These are phyloP conservation scores for Moniliella sp. DNA, from an alignment of 1,284 basidiomycete genomes.

Conservation along the genomic window DNA sequence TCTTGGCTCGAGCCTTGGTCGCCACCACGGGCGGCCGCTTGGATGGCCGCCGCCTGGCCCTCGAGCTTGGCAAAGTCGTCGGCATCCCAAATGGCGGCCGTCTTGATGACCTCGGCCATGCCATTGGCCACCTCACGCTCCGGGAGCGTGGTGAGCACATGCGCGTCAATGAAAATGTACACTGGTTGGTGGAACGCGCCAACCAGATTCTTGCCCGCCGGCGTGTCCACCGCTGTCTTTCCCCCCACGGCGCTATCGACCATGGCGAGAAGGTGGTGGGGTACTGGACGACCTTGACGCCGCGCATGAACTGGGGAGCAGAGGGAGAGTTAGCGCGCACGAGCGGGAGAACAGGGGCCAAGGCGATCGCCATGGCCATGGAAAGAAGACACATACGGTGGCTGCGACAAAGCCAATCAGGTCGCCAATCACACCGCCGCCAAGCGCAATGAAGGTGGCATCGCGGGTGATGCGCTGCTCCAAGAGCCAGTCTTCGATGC, in stretches of 20 bases:
- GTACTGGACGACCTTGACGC: conserved; percentile 78
- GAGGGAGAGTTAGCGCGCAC: background rate
- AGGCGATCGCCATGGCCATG: no score
- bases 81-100: conserved; percentile 32
- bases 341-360: no score
- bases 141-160: conserved; percentile 81
- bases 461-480: conserved; percentile 72
- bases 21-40: conserved; percentile 18
- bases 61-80: conserved; percentile 31
- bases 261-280: conserved; percentile 95
- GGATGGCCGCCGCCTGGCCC: conserved; percentile 19
- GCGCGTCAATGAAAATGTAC: conserved; percentile 90
- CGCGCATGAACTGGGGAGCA: conserved; percentile 43
- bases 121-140: conserved; percentile 84
- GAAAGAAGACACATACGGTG: conserved; percentile 58
- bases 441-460: conserved; percentile 75
- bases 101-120: conserved; percentile 91
- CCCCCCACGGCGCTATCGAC: conserved; percentile 93
- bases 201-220: conserved; percentile 86
- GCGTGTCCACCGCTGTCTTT: conserved; percentile 93
- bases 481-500: conserved; percentile 80
- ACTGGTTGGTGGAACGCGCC: conserved; percentile 95
- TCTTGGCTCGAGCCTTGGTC: conserved; percentile 9
- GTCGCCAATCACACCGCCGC: conserved; percentile 85
- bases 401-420: conserved; percentile 86